Evolutionary conservation across 371 early-diverging fungal species (phyloP).

Genomic region (Mortierella sp.): DNA sequence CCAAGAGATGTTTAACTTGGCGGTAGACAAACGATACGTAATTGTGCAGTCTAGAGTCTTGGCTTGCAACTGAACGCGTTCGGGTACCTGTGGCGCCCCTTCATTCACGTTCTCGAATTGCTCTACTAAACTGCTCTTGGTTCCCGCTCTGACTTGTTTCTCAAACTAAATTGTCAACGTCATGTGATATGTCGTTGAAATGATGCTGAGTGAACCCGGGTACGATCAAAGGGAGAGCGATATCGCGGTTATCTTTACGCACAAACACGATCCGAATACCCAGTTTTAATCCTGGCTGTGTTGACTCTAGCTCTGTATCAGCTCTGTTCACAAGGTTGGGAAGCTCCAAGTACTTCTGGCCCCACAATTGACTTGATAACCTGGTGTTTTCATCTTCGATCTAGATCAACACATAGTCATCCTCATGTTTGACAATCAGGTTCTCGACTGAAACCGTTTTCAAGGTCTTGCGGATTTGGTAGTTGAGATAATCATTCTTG

Average conservation of each 20-base stretch:
- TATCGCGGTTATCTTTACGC: slow-evolving; percentile 17
- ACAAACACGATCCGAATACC: slow-evolving; percentile 48
- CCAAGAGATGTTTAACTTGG: too few species aligned
- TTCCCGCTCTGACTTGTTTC: too few species aligned
- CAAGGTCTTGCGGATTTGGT: slow-evolving; percentile 18
- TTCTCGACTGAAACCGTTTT: slow-evolving; percentile 5
- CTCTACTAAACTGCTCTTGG: too few species aligned
- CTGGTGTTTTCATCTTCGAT: slow-evolving; percentile 42
- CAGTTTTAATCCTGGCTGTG: slow-evolving; percentile 16
- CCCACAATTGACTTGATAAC: slow-evolving; percentile 30
- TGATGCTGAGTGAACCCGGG: slow-evolving; percentile 48
- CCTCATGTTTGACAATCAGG: slow-evolving; percentile 19
- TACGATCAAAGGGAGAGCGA: slow-evolving; percentile 36
- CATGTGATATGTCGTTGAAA: too few species aligned
- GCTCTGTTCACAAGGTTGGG: slow-evolving; percentile 40
- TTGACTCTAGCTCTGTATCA: slow-evolving; percentile 33
- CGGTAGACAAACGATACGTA: too few species aligned
- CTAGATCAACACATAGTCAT: slow-evolving; percentile 29
- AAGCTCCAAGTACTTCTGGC: slow-evolving; percentile 31
- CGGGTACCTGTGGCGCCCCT: too few species aligned
- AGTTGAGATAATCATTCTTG: background rate
- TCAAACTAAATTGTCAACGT: too few species aligned
- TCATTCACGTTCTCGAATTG: too few species aligned
- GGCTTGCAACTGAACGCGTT: too few species aligned
- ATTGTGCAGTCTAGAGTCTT: too few species aligned